Conservation (phyloP, 1,284 basidiomycete genomes). For the Tilletia walkeri region DNA sequence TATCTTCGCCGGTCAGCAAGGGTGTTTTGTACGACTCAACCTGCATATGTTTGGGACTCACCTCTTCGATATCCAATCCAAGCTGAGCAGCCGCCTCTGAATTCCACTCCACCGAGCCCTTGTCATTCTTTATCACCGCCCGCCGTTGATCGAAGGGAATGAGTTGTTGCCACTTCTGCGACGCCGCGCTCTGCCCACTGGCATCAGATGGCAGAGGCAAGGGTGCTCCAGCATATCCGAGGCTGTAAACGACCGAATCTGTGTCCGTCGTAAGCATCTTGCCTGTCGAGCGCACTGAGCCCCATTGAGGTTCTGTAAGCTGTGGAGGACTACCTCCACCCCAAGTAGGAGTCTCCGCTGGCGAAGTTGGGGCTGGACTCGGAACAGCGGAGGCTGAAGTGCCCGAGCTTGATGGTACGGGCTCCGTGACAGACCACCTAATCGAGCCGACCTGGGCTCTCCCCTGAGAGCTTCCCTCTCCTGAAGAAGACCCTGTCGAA, state of each 20-base stretch:
- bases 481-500: neutral
- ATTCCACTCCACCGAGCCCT: conserved; percentile 5
- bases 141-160: conserved; percentile 9
- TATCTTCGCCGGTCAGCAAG: neutral
- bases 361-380: neutral
- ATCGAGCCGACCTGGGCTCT: conserved; percentile 25
- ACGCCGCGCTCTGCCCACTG: neutral
- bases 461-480: neutral
- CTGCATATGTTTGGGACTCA: neutral
- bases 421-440: conserved; percentile 42
- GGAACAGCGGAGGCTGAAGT: neutral
- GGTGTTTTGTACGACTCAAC: neutral
- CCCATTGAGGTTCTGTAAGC: conserved; percentile 24
- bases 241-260: conserved; percentile 79
- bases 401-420: neutral
- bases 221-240: conserved; percentile 80
- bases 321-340: conserved; percentile 17
- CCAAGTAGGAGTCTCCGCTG: conserved; percentile 8
- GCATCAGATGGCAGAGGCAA: conserved; percentile 31
- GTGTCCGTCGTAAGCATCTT: conserved; percentile 64
- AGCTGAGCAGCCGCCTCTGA: neutral
- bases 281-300: conserved; percentile 60
- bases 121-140: conserved; percentile 27
- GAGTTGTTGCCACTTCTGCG: neutral
- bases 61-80: neutral